Conservation (phyloP, 805 yeast species). For the Candida ponderosae region DNA sequence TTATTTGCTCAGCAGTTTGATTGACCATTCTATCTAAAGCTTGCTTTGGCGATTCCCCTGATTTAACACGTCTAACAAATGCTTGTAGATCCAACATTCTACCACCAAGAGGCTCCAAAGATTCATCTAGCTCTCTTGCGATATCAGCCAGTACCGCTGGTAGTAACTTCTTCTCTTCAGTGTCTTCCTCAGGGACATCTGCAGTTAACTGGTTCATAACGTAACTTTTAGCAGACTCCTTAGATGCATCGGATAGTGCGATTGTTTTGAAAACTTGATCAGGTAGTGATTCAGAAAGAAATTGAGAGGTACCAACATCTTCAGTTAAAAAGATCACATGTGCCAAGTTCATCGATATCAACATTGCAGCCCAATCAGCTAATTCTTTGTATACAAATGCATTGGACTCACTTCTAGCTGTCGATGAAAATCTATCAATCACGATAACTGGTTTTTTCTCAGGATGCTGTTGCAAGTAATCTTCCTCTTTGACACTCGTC, state of each 20-base stretch:
- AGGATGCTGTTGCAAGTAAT: slow-evolving; percentile 77
- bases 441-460: slow-evolving; percentile 81
- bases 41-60: slow-evolving; percentile 76
- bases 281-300: slow-evolving; percentile 68
- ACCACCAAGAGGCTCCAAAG: slow-evolving; percentile 81
- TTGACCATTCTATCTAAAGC: slow-evolving; percentile 75
- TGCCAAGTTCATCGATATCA: slow-evolving; percentile 73
- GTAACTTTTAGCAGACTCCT: slow-evolving; percentile 59
- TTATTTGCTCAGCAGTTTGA: slow-evolving; percentile 82
- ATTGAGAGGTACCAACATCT: slow-evolving; percentile 70
- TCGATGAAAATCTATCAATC: slow-evolving; percentile 58
- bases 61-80: slow-evolving; percentile 75
- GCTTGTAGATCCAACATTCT: slow-evolving; percentile 91
- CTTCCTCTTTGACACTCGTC: slow-evolving; percentile 56
- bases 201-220: slow-evolving; percentile 47
- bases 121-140: slow-evolving; percentile 37
- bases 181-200: slow-evolving; percentile 17
- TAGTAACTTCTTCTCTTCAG: slow-evolving; percentile 16
- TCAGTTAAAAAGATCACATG: slow-evolving; percentile 86
- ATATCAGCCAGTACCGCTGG: slow-evolving; percentile 12
- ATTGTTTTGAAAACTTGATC: slow-evolving; percentile 77
- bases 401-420: slow-evolving; percentile 49
- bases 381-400: slow-evolving; percentile 63
- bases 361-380: slow-evolving; percentile 83
- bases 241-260: slow-evolving; percentile 74